phyloP scores from a whole-genome alignment of 495 filamentous ascomycete genomes.

The Talaromyces liani region DNA sequence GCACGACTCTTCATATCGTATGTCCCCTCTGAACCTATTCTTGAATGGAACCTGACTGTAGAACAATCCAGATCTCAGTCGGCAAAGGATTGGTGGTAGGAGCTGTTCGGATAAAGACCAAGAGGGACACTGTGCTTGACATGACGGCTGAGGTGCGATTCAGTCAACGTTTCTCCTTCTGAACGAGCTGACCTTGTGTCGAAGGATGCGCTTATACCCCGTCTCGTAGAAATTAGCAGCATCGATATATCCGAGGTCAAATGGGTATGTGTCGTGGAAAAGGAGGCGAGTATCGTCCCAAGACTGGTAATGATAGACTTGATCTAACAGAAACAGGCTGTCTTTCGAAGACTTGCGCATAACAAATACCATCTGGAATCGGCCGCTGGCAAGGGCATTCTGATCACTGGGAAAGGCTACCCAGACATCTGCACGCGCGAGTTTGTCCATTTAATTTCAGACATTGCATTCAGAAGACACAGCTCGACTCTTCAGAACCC shows the following conservation, averaged over 20 bases:
- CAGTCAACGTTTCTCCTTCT: background rate
- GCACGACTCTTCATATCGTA: conserved; percentile 33
- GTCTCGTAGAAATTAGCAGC: conserved; percentile 38
- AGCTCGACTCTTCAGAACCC: background rate
- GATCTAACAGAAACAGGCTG: conserved; percentile 48
- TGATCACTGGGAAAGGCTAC: conserved; percentile 85
- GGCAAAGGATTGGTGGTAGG: conserved; percentile 68
- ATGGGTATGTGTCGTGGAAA: conserved; percentile 86
- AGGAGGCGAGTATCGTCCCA: conserved; percentile 54
- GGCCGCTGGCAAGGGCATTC: conserved; percentile 48
- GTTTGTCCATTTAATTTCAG: conserved; percentile 42
- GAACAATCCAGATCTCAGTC: conserved; percentile 36
- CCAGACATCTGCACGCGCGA: conserved; percentile 76
- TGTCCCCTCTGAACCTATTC: background rate
- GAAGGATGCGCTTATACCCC: conserved; percentile 64
- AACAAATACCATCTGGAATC: conserved; percentile 45
- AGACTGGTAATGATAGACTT: background rate
- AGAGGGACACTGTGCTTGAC: conserved; percentile 20
- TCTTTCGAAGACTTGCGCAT: conserved; percentile 63
- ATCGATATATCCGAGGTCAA: conserved; percentile 46
- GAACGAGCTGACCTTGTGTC: background rate
- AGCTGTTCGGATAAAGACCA: conserved; percentile 32
- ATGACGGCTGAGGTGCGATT: conserved; percentile 14
- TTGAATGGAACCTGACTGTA: background rate
- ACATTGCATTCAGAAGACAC: conserved; percentile 13